Base-by-base conservation (phyloP, 2,329 filamentous ascomycete genomes). In the Rhinocladiella mackenziei region DNA sequence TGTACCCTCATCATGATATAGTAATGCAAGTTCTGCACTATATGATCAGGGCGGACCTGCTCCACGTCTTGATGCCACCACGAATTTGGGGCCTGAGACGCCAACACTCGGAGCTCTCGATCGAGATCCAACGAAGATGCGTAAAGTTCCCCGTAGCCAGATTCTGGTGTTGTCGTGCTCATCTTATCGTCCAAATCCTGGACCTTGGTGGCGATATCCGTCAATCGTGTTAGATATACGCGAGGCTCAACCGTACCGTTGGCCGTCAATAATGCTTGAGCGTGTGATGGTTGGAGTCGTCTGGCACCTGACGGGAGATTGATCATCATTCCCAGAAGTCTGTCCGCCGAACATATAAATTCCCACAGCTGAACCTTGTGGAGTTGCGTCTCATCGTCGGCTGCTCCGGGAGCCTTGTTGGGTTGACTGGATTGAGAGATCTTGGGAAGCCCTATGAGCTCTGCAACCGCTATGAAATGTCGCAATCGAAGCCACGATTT, bases 401-500 rank as follows among this genome's bases (percentile, higher is more conserved):
- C 3, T 3, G 30, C 10, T 30, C 25, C 19, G 26, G 14, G 15
- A 8, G 19, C 23, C 11, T 32, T 48, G 14, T 42, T 51, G 9
- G 33, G 5, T 20, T 37, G 32, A 5, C 29, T 14, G 15, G 15
- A 9, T 23, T 28, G 47, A 30, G 50, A 20, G 1, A 35, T 34
- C n/a, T 45, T 53, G 9, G 63, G 63, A 3, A 68, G 48, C 2
- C 65, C 65, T 33, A 66, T 63, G 2, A 68, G 49, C 50, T 68
- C 64, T 31, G 64, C 64, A 17, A 68, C 53, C 3, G 65, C 60
- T 18, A 66, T 61, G 14, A 61, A 53, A 29, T 64, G 60, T n/a
- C 65, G 65, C 13, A 68, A 41, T 15, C 54, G 56, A 15, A 68
- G 50, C 65, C 65, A 69, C 17, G 60, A 55, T 18, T 60, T 62